Evolutionary conservation across 78 protist genomes (phyloP).

Genomic region (Fonticula alba): DNA sequence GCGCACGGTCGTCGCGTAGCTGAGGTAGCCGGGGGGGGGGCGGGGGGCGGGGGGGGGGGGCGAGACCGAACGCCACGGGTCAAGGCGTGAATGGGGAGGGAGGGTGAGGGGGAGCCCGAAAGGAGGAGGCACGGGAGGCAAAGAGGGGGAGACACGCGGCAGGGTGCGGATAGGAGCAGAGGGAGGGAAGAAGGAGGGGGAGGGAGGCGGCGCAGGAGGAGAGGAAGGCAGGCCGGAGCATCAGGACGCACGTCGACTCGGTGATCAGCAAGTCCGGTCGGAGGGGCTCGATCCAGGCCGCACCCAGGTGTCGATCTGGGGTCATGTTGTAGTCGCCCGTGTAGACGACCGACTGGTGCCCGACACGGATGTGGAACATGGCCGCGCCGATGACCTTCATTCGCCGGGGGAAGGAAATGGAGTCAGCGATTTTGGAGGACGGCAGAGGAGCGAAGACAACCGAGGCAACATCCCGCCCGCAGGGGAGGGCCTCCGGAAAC

Average conservation of each 20-base stretch:
- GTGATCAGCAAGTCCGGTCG: slow-evolving; percentile 83
- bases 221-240: too few species aligned
- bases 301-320: slow-evolving; percentile 83
- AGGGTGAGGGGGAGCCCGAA: too few species aligned
- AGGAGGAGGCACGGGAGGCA: too few species aligned
- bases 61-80: too few species aligned
- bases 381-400: slow-evolving; percentile 88
- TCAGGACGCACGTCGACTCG: slow-evolving; percentile 66
- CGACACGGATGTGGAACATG: slow-evolving; percentile 65
- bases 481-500: too few species aligned
- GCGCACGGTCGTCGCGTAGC: slow-evolving; percentile 75
- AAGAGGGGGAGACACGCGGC: too few species aligned
- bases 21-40: neutral
- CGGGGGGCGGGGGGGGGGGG: too few species aligned
- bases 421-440: too few species aligned
- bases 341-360: slow-evolving; percentile 66
- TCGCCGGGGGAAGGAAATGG: neutral
- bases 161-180: too few species aligned
- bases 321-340: slow-evolving; percentile 97
- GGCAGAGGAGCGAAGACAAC: too few species aligned
- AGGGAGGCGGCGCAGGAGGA: neutral
- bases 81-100: too few species aligned
- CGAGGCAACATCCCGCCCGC: neutral
- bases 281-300: slow-evolving; percentile 42
- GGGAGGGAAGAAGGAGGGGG: too few species aligned